Evolutionary conservation across 2,329 filamentous ascomycete species (phyloP), one percentile per base, ranked within the genome.

Genomic region (Allantophomopsis lycopodina): DNA sequence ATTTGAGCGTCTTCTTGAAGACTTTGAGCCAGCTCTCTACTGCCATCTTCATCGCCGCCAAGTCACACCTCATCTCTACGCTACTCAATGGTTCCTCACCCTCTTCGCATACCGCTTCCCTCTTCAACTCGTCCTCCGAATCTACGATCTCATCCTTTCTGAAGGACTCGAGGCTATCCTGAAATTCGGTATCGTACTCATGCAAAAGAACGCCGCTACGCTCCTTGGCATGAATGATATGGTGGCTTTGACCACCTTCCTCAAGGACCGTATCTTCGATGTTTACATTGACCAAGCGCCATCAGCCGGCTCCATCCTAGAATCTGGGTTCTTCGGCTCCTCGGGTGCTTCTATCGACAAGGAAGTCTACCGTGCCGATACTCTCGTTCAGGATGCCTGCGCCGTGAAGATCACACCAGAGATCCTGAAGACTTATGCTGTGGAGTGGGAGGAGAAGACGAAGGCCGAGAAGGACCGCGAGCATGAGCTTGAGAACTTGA

Each of bases 91-190:
- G 91, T 98, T 98, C 61, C 71, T 98, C 37, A 98, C 91, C 0
- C 70, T 98, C n/a, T 98, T 98, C 55, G 87, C 89, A 23, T 98
- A 98, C 59, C 83, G 93, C 33, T 98, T 98, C 59, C 91, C 91
- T 7, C 70, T 98, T 7, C 91, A 98, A 56, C 76, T 98, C 8
- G 91, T 98, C 6, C 78, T 98, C 42, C 83, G 91, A 23, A 93
- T 98, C 38, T 98, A 96, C 60, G 91, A 98, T 56, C 65, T 98
- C 40, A 91, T 98, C 38, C 69, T 98, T 14, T 91, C 85, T 36
- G 89, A 96, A 60, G 91, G 93, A 2, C 68, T 98, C 13, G 84
- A 87, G 39, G 91, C 91, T 1, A 91, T 98, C 48, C 66, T 98
- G 39, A 89, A 89, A 50, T 98, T 98, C 50, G 89, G 88, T 39